Percentiles rank a stretch among this genome's conserved stretches.
Conservation (phyloP, 257 asterid species). For the Agastache rugosa region DNA sequence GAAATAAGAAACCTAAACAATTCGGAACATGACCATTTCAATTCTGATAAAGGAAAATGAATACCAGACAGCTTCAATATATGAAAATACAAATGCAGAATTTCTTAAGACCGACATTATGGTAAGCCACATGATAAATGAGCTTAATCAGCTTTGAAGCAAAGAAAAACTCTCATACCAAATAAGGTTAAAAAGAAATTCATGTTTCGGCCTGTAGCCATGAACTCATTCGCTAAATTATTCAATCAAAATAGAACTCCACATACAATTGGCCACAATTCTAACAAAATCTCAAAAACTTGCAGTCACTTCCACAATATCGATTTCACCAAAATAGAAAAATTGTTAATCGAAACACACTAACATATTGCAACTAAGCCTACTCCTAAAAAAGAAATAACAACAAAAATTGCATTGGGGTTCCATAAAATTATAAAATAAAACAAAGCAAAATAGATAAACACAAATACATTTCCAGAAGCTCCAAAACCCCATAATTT, state of each 20-base stretch:
- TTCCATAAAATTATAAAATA: not conserved
- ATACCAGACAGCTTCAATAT: no score
- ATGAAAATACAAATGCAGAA: no score
- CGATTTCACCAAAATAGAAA: not conserved
- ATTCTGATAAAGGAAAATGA: not conserved
- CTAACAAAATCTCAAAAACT: not conserved
- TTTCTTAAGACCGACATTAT: no score
- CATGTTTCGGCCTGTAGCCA: not conserved
- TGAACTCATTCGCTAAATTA: not conserved
- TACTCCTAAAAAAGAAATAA: not conserved
- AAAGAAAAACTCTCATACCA: no score
- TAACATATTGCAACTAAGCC: not conserved
- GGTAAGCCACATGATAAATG: no score
- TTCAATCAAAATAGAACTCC: constrained; percentile 16
- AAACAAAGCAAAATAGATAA: not conserved
- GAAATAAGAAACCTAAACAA: not conserved
- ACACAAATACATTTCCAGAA: not conserved
- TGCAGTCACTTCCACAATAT: constrained; percentile 10
- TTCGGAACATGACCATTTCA: not conserved
- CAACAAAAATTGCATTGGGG: not conserved
- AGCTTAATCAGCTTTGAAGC: no score
- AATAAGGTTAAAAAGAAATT: no score
- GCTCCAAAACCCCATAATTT: not conserved
- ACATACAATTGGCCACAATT: not conserved
- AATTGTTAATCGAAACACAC: constrained; percentile 15